These are phyloP conservation scores for Lunularia cruciata DNA, from an alignment of 225 moss, liverwort and hornwort species.

Conservation along the genomic window DNA sequence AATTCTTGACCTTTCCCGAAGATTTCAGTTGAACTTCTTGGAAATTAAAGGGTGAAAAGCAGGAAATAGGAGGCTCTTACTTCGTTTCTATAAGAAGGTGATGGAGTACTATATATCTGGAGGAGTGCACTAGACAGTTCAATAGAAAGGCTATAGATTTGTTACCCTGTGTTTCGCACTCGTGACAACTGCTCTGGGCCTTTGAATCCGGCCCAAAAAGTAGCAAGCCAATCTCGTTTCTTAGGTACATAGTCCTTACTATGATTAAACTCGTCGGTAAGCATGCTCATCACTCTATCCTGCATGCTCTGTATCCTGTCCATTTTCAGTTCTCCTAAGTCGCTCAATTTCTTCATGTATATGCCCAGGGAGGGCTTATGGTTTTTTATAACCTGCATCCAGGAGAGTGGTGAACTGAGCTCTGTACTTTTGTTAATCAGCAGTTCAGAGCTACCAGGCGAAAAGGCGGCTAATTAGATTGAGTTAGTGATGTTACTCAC, in stretches of 20 bases:
- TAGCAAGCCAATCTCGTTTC: slow-evolving; percentile 95
- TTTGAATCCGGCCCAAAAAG: slow-evolving; percentile 97
- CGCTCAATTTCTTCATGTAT: slow-evolving; percentile 71
- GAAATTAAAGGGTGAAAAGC: too few species aligned
- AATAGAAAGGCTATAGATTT: background rate
- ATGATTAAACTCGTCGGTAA: slow-evolving; percentile 85
- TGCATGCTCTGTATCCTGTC: slow-evolving; percentile 70
- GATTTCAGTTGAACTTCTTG: too few species aligned
- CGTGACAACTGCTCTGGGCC: slow-evolving; percentile 95
- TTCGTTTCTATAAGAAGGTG: too few species aligned
- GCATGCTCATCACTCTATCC: slow-evolving; percentile 67
- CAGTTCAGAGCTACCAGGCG: too few species aligned
- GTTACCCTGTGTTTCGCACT: slow-evolving; percentile 91
- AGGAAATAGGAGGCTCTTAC: too few species aligned
- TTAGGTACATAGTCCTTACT: slow-evolving; percentile 92
- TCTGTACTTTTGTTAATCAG: background rate
- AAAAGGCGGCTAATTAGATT: background rate
- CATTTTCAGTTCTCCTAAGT: slow-evolving; percentile 63
- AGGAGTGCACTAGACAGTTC: background rate
- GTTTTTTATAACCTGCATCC: slow-evolving; percentile 72
- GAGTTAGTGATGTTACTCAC: slow-evolving; percentile 29
- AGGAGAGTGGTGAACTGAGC: background rate
- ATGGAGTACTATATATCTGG: too few species aligned
- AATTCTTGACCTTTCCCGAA: too few species aligned
- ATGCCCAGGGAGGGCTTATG: slow-evolving; percentile 85